Conservation (phyloP, 179 eudicot species). For the Corrigiola litoralis region DNA sequence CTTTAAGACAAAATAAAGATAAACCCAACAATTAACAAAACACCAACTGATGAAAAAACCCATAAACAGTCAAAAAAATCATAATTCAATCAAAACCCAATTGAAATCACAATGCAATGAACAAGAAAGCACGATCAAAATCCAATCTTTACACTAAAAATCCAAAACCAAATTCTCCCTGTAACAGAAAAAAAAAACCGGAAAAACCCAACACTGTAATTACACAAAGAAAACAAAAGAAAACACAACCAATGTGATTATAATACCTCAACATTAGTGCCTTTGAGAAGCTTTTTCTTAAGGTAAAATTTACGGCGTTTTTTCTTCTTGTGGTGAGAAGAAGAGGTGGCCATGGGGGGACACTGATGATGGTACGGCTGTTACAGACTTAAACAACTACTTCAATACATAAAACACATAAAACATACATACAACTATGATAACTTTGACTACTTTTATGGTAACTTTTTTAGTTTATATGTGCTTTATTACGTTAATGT, state of each 20-base stretch:
- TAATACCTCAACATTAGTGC: constrained; percentile 25
- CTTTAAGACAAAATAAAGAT: no score
- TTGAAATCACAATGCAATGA: background rate
- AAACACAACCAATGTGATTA: background rate
- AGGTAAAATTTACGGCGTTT: background rate
- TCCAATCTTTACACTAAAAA: background rate
- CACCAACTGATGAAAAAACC: background rate
- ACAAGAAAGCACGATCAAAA: background rate
- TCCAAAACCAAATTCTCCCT: background rate
- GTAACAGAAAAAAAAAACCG: background rate
- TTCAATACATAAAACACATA: no score
- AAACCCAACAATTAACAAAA: background rate
- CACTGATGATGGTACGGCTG: no score
- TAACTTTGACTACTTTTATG: no score
- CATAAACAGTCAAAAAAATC: background rate
- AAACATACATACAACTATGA: no score
- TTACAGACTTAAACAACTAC: no score
- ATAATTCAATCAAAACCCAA: constrained; percentile 3
- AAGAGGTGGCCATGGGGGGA: no score
- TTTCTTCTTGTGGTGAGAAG: constrained; percentile 14
- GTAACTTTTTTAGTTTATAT: background rate
- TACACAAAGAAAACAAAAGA: background rate
- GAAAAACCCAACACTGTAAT: background rate
- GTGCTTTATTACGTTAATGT: background rate
- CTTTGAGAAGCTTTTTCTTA: background rate